Evolutionary conservation across 257 asterid genomes (phyloP), one percentile per base, ranked within the genome.

Genomic region (Mitragyna speciosa): DNA sequence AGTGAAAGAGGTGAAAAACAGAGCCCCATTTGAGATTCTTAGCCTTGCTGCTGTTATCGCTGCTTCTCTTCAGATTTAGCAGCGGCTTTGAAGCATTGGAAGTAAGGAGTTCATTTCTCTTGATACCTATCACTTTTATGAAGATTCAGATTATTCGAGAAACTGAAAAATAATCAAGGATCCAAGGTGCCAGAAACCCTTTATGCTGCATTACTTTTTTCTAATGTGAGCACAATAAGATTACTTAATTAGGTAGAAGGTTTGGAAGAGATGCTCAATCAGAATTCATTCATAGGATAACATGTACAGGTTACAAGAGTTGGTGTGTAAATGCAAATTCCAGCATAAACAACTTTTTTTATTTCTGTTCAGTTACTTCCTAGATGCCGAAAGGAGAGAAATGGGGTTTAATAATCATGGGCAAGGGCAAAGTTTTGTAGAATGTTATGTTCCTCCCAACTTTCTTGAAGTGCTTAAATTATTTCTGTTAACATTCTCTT

Each of bases 11-110:
- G 99, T 95, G 79, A 91, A 89, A 85, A 83, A 89, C 86, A 91
- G 81, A 81, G 70, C 89, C 65, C 99, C 98, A 0, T 95, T 93
- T 66, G 96, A 95, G 87, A 89, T 95, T 78, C 83, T 95, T 79
- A 93, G 97, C 86, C 96, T 95, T 26, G 92, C 98, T 39, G 97
- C 92, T 80, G 87, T 92, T 59, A 93, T 93, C 83, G 94, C 99
- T 52, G 86, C 99, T 58, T 87, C 93, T 10, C 98, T 95, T 71
- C 97, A 89, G 90, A 92, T 95, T 79, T 95, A 90, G 83, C 24
- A 17, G 61, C 56, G 31, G 61, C 52, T 30, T 17, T 12, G 51
- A 43, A 70, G 49, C 76, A 17, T 74, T 63, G 30, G 73, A 14
- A 72, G 73, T 61, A 28, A 2, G 59, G 30, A 70, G 66, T 61